These are phyloP conservation scores for Beauveria varroae DNA, from an alignment of 2,329 filamentous ascomycete species.

Conservation along the genomic window DNA sequence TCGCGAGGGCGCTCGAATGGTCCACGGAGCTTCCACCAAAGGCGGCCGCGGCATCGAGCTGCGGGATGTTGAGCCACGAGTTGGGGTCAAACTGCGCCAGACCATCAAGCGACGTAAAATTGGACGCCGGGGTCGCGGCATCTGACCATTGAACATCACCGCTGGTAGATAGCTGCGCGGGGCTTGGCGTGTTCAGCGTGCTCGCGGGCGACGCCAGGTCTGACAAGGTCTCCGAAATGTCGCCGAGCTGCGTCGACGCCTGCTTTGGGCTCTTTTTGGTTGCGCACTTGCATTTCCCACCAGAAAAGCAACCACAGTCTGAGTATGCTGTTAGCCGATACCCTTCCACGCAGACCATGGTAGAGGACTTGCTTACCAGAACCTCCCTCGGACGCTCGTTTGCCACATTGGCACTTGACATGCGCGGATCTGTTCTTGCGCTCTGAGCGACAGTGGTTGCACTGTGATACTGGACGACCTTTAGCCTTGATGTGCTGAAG, in stretches of 20 bases:
- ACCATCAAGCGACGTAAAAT: background rate
- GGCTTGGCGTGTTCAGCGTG: background rate
- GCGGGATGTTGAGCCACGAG: background rate
- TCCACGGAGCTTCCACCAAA: background rate
- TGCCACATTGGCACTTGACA: constrained; percentile 52
- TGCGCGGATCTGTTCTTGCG: constrained; percentile 9
- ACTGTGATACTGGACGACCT: constrained; percentile 9
- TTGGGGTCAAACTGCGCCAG: background rate
- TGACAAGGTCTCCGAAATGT: background rate
- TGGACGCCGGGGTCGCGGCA: background rate
- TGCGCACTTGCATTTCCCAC: constrained; percentile 6
- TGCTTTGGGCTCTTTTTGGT: constrained; percentile 10
- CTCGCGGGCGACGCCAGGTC: background rate
- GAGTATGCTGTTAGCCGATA: background rate
- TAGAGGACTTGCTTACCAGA: background rate
- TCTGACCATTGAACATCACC: background rate
- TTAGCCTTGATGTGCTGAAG: constrained; percentile 8
- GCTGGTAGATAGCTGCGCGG: background rate
- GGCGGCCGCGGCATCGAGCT: background rate
- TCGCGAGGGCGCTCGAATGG: background rate
- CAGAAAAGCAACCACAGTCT: constrained; percentile 6
- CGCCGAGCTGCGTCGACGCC: background rate
- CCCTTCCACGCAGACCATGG: background rate
- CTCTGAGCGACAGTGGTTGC: constrained; percentile 9
- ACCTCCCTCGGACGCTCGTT: constrained; percentile 26